Conservation (phyloP, 768 basidiomycete genomes). For the Kwoniella sp. region DNA sequence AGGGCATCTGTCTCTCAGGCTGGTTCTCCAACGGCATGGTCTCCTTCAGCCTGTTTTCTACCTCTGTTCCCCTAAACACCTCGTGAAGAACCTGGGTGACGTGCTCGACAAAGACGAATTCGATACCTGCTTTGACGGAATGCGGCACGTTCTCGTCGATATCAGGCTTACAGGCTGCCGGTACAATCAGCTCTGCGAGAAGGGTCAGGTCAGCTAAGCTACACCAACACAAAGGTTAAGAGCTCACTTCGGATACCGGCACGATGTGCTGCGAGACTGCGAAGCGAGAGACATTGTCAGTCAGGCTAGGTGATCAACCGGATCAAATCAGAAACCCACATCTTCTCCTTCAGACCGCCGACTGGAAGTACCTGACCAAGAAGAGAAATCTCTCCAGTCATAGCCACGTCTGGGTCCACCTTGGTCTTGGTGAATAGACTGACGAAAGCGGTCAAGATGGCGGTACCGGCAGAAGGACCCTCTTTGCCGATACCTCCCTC, state of each 20-base stretch:
- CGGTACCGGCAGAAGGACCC: conserved; percentile 94
- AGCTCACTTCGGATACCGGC: conserved; percentile 80
- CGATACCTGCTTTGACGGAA: conserved; percentile 90
- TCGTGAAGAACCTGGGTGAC: conserved; percentile 83
- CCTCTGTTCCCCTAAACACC: conserved; percentile 66
- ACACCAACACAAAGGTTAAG: conserved; percentile 33
- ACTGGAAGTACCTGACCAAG: conserved; percentile 95
- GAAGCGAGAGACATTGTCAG: not conserved
- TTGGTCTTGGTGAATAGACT: conserved; percentile 80
- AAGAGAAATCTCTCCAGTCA: conserved; percentile 97
- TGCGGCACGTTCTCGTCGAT: conserved; percentile 96
- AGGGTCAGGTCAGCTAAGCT: conserved; percentile 18
- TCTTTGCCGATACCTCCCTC: conserved; percentile 59
- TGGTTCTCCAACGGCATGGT: conserved; percentile 53
- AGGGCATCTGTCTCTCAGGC: conserved; percentile 28
- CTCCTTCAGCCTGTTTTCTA: conserved; percentile 66
- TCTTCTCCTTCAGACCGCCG: conserved; percentile 74
- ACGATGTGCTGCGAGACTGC: conserved; percentile 86
- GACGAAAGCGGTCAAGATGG: conserved; percentile 84
- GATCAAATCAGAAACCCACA: conserved; percentile 23
- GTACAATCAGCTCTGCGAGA: conserved; percentile 48
- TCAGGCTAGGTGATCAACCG: conserved; percentile 7
- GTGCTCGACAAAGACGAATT: conserved; percentile 91
- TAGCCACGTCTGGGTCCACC: conserved; percentile 84
- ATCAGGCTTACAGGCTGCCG: conserved; percentile 74